Conservation (phyloP, 148 eudicot species). For the Silene conica region DNA sequence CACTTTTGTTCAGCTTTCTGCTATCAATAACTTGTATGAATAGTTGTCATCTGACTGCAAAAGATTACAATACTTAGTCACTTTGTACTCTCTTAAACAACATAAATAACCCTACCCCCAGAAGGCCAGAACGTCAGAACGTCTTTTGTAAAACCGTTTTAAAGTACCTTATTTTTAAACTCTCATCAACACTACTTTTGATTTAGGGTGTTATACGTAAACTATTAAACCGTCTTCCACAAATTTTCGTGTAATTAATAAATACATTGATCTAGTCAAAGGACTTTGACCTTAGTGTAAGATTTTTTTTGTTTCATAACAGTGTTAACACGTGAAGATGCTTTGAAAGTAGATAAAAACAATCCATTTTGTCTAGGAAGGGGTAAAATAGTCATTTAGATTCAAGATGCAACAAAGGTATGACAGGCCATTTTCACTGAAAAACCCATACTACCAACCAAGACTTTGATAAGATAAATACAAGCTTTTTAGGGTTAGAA, state of each 20-base stretch:
- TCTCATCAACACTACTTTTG: too few species aligned
- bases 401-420: background rate
- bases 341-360: slow-evolving; percentile 24
- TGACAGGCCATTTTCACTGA: slow-evolving; percentile 17
- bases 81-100: background rate
- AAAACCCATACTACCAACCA: slow-evolving; percentile 21
- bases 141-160: too few species aligned
- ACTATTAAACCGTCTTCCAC: too few species aligned
- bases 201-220: too few species aligned
- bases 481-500: slow-evolving; percentile 10
- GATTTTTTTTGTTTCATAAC: background rate
- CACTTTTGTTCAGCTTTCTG: slow-evolving; percentile 23
- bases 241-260: background rate
- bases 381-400: slow-evolving; percentile 17
- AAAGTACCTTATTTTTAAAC: too few species aligned
- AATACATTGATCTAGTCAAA: slow-evolving; percentile 19
- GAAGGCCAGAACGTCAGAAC: too few species aligned
- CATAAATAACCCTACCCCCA: background rate
- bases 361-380: slow-evolving; percentile 19
- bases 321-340: slow-evolving; percentile 24
- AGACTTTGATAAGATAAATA: slow-evolving; percentile 13
- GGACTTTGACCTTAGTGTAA: slow-evolving; percentile 20
- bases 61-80: background rate
- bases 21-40: background rate
- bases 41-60: slow-evolving; percentile 24